Percentiles rank a stretch among this genome's conserved stretches.
phyloP scores from a whole-genome alignment of 805 yeast species.

The Sugiyamaella americana region DNA sequence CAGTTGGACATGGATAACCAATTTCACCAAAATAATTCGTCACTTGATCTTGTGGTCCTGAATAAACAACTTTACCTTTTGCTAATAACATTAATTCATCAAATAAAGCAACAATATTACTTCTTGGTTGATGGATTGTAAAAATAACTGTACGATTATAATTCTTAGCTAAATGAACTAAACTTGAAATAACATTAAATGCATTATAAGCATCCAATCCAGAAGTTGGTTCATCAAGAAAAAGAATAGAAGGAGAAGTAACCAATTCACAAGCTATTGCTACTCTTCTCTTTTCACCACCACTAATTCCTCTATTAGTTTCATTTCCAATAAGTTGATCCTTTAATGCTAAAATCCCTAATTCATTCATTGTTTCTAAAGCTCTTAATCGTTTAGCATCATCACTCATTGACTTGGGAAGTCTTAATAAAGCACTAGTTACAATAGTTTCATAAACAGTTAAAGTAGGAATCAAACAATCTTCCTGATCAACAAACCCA shows the following conservation, averaged over 20 bases:
- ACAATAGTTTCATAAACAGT: constrained; percentile 95
- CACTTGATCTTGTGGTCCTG: constrained; percentile 76
- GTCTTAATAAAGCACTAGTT: constrained; percentile 80
- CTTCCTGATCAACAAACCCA: constrained; percentile 97
- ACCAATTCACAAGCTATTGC: constrained; percentile 92
- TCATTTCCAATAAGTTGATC: constrained; percentile 87
- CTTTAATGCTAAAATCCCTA: constrained; percentile 74
- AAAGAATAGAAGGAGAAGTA: constrained; percentile 76
- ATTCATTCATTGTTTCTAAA: constrained; percentile 74
- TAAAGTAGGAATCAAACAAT: constrained; percentile 79
- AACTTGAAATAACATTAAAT: constrained; percentile 77
- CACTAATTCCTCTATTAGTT: constrained; percentile 85
- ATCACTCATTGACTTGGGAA: constrained; percentile 75
- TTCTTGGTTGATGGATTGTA: constrained; percentile 95
- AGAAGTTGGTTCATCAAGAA: constrained; percentile 90
- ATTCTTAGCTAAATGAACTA: constrained; percentile 71
- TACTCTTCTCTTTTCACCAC: constrained; percentile 88
- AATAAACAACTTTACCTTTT: constrained; percentile 78
- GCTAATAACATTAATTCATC: constrained; percentile 76
- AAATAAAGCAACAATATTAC: constrained; percentile 87
- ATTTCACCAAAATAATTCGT: constrained; percentile 65
- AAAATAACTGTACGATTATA: constrained; percentile 83
- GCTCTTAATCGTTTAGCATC: constrained; percentile 73
- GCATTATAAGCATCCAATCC: constrained; percentile 95
- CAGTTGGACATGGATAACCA: constrained; percentile 80